phyloP scores from a whole-genome alignment of 2,329 filamentous ascomycete species.

The Cryphonectria parasitica region DNA sequence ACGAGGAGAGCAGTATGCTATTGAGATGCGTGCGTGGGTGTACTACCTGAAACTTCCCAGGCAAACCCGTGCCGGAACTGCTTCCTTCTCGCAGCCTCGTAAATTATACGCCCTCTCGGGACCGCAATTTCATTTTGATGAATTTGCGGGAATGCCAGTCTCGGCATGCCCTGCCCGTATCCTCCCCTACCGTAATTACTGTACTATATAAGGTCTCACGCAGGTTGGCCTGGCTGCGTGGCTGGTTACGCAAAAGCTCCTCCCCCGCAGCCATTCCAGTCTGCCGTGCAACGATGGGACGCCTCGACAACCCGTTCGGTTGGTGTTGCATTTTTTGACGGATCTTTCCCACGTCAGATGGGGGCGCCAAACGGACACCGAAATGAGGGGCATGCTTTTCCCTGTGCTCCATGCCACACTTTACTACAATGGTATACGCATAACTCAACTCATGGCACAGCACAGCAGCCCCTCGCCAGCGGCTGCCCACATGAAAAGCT shows the following conservation, averaged over 20 bases:
- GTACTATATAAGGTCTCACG: not conserved
- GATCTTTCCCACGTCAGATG: not conserved
- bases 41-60: not conserved
- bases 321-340: not conserved
- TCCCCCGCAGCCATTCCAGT: not conserved
- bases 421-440: not conserved
- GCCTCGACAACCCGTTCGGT: not conserved
- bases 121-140: not conserved
- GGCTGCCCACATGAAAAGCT: not conserved
- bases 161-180: not conserved
- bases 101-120: not conserved
- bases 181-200: not conserved
- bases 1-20: not conserved
- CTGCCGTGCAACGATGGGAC: not conserved
- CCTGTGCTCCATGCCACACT: not conserved
- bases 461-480: not conserved
- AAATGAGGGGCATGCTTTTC: not conserved
- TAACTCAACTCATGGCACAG: not conserved
- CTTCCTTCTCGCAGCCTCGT: not conserved
- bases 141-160: not conserved
- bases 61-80: not conserved
- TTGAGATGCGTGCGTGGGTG: not conserved
- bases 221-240: not conserved
- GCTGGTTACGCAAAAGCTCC: not conserved
- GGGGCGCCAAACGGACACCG: not conserved